A percentile compares a stretch with the other conserved stretches of the same genome.
Evolutionary conservation across 805 yeast species (phyloP).

Genomic region (Wickerhamiella azymoides): DNA sequence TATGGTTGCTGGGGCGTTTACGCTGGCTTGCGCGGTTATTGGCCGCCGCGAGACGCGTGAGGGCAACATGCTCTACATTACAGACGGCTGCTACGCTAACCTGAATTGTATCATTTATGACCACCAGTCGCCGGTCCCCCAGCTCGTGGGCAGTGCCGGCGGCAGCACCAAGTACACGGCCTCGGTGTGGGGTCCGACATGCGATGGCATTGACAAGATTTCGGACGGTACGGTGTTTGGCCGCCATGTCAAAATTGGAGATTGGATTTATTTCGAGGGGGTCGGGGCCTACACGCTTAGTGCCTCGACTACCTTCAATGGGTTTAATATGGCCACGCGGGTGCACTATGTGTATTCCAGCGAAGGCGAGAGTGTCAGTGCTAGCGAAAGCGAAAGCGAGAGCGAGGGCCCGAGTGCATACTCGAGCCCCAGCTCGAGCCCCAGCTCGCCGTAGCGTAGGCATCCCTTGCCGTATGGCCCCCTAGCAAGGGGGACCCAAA

Average conservation of each 20-base stretch:
- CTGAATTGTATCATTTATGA: conserved; percentile 88
- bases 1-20: conserved; percentile 72
- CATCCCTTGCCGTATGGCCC: too few relatives aligned
- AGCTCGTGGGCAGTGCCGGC: conserved; percentile 33
- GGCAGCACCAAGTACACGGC: conserved; percentile 12
- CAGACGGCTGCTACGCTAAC: conserved; percentile 93
- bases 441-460: neutral
- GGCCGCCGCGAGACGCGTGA: conserved; percentile 50
- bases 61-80: conserved; percentile 59
- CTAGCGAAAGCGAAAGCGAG: too few relatives aligned
- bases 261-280: conserved; percentile 76
- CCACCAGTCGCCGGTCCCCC: conserved; percentile 68
- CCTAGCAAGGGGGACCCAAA: too few relatives aligned
- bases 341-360: conserved; percentile 43
- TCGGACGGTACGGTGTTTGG: conserved; percentile 38
- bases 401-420: too few relatives aligned
- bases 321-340: conserved; percentile 51
- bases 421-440: neutral
- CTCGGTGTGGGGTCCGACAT: conserved; percentile 96
- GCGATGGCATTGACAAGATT: conserved; percentile 90
- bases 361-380: too few relatives aligned
- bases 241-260: conserved; percentile 61
- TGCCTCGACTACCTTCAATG: conserved; percentile 88
- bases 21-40: conserved; percentile 69
- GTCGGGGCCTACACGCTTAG: conserved; percentile 88